Percentiles rank a stretch among this genome's conserved stretches.
Evolutionary conservation across 2,329 filamentous ascomycete species (phyloP).

Genomic region (Capronia americana): DNA sequence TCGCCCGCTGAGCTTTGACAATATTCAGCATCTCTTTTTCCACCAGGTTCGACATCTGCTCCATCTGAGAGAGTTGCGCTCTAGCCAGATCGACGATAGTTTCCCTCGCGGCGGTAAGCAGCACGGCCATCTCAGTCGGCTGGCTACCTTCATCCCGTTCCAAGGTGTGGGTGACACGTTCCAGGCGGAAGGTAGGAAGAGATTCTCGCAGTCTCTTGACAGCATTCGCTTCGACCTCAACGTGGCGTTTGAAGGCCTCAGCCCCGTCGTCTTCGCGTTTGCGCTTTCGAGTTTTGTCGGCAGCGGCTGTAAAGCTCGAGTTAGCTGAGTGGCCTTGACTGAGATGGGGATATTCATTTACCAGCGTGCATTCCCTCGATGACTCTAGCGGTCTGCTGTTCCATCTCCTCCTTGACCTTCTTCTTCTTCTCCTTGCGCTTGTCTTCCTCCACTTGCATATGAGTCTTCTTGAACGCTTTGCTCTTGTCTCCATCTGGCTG

Average conservation of each 20-base stretch:
- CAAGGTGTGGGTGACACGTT: slow-evolving; percentile 20
- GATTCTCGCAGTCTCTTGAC: slow-evolving; percentile 30
- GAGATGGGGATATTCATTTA: not conserved
- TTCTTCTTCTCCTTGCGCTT: slow-evolving; percentile 19
- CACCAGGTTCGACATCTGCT: slow-evolving; percentile 16
- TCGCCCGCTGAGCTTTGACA: slow-evolving; percentile 27
- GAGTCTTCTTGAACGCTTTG: slow-evolving; percentile 8
- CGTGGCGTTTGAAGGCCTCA: slow-evolving; percentile 10
- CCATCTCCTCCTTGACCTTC: slow-evolving; percentile 12
- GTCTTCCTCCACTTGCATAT: slow-evolving; percentile 10
- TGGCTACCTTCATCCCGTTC: slow-evolving; percentile 19
- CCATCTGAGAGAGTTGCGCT: slow-evolving; percentile 26
- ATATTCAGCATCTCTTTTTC: slow-evolving; percentile 30
- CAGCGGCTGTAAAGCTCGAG: not conserved
- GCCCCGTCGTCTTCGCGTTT: slow-evolving; percentile 22
- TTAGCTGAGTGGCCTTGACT: not conserved
- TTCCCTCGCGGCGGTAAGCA: slow-evolving; percentile 26
- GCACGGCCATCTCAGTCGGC: slow-evolving; percentile 28
- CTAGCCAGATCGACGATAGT: slow-evolving; percentile 33
- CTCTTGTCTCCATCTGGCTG: not conserved
- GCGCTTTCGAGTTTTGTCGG: slow-evolving; percentile 22
- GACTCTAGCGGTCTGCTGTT: slow-evolving; percentile 1
- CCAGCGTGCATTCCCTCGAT: slow-evolving; percentile 2
- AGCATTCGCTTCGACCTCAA: slow-evolving; percentile 29
- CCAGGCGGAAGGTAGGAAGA: slow-evolving; percentile 23